Conservation (phyloP, 2,329 filamentous ascomycete genomes). For the Pleurostoma richardsiae region DNA sequence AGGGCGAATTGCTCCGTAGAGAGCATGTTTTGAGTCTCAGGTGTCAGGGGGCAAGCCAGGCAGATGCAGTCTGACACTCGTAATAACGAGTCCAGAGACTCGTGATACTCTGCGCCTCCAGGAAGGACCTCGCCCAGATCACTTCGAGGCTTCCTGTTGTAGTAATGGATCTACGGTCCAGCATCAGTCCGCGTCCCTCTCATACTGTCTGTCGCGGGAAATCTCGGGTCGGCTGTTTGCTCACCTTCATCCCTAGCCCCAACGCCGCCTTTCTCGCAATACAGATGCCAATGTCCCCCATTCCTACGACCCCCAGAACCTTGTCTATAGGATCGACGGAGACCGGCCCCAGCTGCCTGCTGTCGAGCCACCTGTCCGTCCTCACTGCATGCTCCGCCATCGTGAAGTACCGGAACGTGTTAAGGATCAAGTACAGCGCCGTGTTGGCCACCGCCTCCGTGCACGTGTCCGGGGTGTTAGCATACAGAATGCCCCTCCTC, state of each 20-base stretch:
- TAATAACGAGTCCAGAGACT: slow-evolving; percentile 20
- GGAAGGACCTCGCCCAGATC: slow-evolving; percentile 8
- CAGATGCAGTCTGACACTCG: slow-evolving; percentile 19
- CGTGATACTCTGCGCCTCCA: slow-evolving; percentile 16
- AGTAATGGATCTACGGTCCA: slow-evolving; percentile 17
- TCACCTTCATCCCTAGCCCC: slow-evolving; percentile 22
- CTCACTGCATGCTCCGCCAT: slow-evolving; percentile 14
- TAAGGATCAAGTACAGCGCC: slow-evolving; percentile 16
- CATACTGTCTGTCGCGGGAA: no score
- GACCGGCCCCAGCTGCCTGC: slow-evolving; percentile 10
- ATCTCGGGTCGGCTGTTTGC: neutral
- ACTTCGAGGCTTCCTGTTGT: slow-evolving; percentile 15
- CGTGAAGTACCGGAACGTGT: slow-evolving; percentile 16
- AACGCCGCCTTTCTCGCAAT: slow-evolving; percentile 18
- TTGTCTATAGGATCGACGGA: slow-evolving; percentile 18
- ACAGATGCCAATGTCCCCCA: slow-evolving; percentile 25
- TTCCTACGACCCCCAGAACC: slow-evolving; percentile 24
- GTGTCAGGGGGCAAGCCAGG: slow-evolving; percentile 24
- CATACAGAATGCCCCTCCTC: slow-evolving; percentile 19
- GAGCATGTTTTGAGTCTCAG: slow-evolving; percentile 18
- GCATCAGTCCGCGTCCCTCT: neutral
- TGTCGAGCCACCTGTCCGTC: slow-evolving; percentile 9
- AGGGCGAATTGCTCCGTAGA: slow-evolving; percentile 11
- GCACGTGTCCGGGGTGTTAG: slow-evolving; percentile 22
- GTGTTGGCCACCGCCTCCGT: slow-evolving; percentile 20